phyloP scores from a whole-genome alignment of 805 yeast species.

The Kodamaea leandrae region DNA sequence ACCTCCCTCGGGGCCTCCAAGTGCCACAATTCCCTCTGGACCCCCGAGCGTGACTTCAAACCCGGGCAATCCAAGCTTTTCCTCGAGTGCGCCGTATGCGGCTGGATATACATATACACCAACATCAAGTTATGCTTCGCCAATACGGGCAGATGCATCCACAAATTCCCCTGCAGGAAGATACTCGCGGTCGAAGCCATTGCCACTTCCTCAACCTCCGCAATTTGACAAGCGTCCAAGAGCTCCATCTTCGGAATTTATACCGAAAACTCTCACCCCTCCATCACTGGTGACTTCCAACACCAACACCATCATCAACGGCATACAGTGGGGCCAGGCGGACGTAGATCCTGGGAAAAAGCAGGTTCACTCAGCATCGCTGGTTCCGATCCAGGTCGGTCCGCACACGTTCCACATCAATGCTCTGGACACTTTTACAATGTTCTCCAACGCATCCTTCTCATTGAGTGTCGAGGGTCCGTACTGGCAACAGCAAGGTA shows the following conservation, averaged over 20 bases:
- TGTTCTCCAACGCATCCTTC: constrained; percentile 33
- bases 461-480: constrained; percentile 38
- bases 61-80: no score
- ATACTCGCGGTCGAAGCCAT: background rate
- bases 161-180: background rate
- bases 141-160: background rate
- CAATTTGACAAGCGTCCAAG: background rate
- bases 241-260: background rate
- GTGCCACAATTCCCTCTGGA: no score
- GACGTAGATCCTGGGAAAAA: background rate
- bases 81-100: background rate
- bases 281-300: background rate
- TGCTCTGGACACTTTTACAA: constrained; percentile 32
- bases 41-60: no score
- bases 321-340: no score
- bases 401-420: constrained; percentile 34
- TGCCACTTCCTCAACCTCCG: constrained; percentile 1
- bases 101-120: background rate
- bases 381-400: constrained; percentile 30
- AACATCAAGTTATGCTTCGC: background rate
- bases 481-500: constrained; percentile 40
- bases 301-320: no score
- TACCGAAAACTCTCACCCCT: background rate
- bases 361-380: background rate
- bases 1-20: no score